Conservation (phyloP, 768 basidiomycete species). For the Cystobasidium onofrii region DNA sequence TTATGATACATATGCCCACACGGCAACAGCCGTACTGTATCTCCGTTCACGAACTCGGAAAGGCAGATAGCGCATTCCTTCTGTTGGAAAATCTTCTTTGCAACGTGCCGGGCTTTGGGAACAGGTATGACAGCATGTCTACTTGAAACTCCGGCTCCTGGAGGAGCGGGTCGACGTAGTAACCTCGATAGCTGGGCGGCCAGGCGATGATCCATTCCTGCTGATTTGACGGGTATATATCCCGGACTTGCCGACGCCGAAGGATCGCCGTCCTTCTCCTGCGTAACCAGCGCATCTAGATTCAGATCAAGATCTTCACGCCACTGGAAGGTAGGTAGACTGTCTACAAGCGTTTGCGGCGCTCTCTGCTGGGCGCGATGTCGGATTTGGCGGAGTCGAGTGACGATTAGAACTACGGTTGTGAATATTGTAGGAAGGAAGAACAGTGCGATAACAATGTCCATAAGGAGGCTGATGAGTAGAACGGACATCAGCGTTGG, state of each 20-base stretch:
- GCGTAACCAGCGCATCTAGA: conserved; percentile 3
- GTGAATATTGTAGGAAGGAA: conserved; percentile 32
- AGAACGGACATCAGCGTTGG: neutral
- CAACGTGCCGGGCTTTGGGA: conserved; percentile 5
- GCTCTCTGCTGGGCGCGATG: conserved; percentile 12
- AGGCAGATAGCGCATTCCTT: conserved; percentile 29
- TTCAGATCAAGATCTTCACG: conserved; percentile 10
- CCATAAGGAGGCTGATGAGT: conserved; percentile 15
- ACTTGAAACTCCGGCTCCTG: neutral
- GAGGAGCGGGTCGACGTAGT: neutral
- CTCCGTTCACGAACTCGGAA: conserved; percentile 11
- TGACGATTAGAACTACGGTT: conserved; percentile 4
- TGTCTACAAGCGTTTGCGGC: conserved; percentile 20
- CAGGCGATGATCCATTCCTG: conserved; percentile 13
- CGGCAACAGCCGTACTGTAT: conserved; percentile 9
- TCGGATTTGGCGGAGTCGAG: conserved; percentile 7
- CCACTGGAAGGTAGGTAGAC: conserved; percentile 19
- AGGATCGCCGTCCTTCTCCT: conserved; percentile 6
- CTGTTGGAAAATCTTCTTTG: conserved; percentile 21
- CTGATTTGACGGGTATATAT: neutral
- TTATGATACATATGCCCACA: conserved; percentile 25
- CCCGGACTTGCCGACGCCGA: neutral
- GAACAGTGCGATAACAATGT: conserved; percentile 29
- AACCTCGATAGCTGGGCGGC: neutral
- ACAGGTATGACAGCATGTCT: conserved; percentile 1